These are phyloP conservation scores for Lupinus albus DNA, from an alignment of 306 rosid species.

Conservation along the genomic window DNA sequence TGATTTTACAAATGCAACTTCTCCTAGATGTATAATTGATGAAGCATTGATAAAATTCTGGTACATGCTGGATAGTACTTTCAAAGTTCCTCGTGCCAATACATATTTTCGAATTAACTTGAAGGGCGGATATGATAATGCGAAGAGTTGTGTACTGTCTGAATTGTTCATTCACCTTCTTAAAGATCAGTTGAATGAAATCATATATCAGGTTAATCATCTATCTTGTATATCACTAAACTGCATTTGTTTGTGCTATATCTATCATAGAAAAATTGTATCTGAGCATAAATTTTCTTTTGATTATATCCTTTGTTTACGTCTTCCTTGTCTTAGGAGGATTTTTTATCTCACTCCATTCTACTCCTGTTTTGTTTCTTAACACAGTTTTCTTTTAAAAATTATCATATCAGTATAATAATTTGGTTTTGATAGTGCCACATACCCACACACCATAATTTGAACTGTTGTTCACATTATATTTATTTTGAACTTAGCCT, in stretches of 20 bases:
- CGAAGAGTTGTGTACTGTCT: conserved; percentile 65
- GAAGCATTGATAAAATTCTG: conserved; percentile 87
- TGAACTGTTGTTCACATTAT: neutral
- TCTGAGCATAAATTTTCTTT: neutral
- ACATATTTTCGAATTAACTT: conserved; percentile 83
- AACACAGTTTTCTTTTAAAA: neutral
- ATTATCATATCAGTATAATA: neutral
- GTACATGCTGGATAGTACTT: conserved; percentile 80
- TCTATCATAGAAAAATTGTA: no score
- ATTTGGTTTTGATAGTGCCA: conserved; percentile 1
- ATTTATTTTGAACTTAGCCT: neutral
- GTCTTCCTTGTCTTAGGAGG: conserved; percentile 4
- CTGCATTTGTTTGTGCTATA: no score
- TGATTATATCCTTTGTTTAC: neutral
- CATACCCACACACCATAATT: neutral
- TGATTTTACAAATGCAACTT: conserved; percentile 49
- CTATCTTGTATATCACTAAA: conserved; percentile 36
- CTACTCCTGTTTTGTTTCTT: neutral
- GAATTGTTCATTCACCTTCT: conserved; percentile 83
- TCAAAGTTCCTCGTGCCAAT: conserved; percentile 92
- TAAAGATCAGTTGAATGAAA: conserved; percentile 86
- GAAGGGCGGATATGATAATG: conserved; percentile 75
- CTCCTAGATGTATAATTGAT: conserved; percentile 78
- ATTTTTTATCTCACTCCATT: neutral
- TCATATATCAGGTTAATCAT: conserved; percentile 78